Base-by-base conservation (phyloP, 75 land plant genomes). In the Sequoiadendron giganteum region DNA sequence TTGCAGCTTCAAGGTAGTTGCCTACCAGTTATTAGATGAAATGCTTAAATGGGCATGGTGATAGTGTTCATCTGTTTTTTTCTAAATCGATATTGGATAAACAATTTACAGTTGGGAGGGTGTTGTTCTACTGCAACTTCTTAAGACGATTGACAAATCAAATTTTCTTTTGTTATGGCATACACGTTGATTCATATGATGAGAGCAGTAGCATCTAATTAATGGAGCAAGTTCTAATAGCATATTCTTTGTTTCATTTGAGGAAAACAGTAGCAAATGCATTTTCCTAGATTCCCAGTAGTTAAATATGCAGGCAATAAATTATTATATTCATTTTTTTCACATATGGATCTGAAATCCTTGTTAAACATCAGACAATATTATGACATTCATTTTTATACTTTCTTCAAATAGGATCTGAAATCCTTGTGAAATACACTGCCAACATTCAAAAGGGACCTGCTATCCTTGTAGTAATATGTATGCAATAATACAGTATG, bases 1-100 rank as follows among this genome's bases (percentile, higher is more conserved):
- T 49, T 72, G 89, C 56, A 89, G 88, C 82, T 87, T 86, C 84
- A 82, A 82, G 84, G 84, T 79, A 34, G 82, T 82, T 45, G 32
- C 49, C 32, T n/a, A 45, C 3, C 47, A 47, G 4, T n/a, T 82
- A 13, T 52, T 14, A 52, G 0, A 14, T 28, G n/a, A 65, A 58
- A 21, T 58, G 34, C 30, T 30, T 72, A 1, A 72, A 30, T n/a
- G n/a, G 13, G 34, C 30, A 72, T 72, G 2, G 10, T 34, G 34
- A 3, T 75, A 21, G 25, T 19, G 21, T 3, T 56, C 25, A 2
- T 3, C 68, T 18, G 21, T 5, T 21, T 61, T 61, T 72, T 30
- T 32, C 48, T 72, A 10, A 10, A 72, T 75, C 10, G 77, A 3
- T 75, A 32, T 75, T 75, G 77, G 38, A 75, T 75, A 34, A 34